Evolutionary conservation across 805 yeast species (phyloP).

Genomic region (Starmerella apis): DNA sequence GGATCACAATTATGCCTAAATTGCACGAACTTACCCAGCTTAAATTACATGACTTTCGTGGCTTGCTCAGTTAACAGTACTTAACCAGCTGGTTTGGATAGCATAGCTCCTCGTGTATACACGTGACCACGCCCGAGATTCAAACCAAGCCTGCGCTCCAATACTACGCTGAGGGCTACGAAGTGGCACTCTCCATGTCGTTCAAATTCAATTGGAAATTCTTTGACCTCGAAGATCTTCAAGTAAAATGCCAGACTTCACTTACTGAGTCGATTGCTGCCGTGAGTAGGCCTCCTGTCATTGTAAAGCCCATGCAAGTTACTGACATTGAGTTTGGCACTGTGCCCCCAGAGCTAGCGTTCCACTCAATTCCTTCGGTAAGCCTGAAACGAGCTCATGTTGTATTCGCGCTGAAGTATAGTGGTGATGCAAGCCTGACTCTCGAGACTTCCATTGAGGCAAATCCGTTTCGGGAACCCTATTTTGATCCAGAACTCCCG

Average conservation of each 20-base stretch:
- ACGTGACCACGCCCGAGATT: too few species aligned
- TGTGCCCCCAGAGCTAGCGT: conserved; percentile 60
- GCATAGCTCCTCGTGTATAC: too few species aligned
- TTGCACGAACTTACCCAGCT: too few species aligned
- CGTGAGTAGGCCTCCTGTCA: conserved; percentile 29
- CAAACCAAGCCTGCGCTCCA: too few species aligned
- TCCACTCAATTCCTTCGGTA: conserved; percentile 46
- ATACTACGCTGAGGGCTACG: too few species aligned
- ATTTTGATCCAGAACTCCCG: conserved; percentile 32
- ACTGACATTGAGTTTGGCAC: conserved; percentile 66
- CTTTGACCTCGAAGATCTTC: conserved; percentile 54
- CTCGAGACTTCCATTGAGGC: conserved; percentile 68
- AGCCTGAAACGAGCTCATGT: conserved; percentile 45
- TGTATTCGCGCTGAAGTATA: conserved; percentile 63
- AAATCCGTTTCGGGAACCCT: conserved; percentile 41
- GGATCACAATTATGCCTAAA: too few species aligned
- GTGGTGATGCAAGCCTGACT: conserved; percentile 63
- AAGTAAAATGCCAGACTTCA: conserved; percentile 43
- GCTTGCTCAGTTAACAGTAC: too few species aligned
- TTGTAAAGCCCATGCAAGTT: conserved; percentile 42
- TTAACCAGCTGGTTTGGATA: too few species aligned
- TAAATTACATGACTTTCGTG: too few species aligned
- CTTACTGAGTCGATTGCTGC: conserved; percentile 30
- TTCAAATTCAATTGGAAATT: conserved; percentile 67
- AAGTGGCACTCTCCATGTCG: conserved; percentile 25